Percentiles rank a stretch among this genome's conserved stretches.
Conservation (phyloP, 208 protist species). For the Leishmania gerbilli region DNA sequence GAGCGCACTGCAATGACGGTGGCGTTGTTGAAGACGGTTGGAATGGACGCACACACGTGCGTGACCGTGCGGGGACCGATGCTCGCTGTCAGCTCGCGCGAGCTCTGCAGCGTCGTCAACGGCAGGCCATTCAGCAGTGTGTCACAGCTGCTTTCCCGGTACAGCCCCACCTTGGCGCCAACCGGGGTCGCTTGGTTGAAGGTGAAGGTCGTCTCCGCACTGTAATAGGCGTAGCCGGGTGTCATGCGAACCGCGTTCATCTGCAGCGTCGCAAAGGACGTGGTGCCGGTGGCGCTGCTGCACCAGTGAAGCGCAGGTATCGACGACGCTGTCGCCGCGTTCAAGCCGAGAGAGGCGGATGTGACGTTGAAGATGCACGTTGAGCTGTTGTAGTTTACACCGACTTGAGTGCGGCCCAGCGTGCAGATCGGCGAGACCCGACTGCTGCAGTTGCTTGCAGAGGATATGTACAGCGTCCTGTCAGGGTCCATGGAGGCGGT, state of each 20-base stretch:
- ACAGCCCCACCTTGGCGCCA: conserved; percentile 49
- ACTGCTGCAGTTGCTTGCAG: conserved; percentile 21
- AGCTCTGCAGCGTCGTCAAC: conserved; percentile 10
- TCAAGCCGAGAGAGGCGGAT: conserved; percentile 23
- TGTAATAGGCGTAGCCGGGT: conserved; percentile 36
- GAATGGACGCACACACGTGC: conserved; percentile 44
- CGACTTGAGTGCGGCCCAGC: conserved; percentile 16
- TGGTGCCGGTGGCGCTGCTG: conserved; percentile 32
- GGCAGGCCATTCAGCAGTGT: conserved; percentile 6
- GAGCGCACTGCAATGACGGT: conserved; percentile 26
- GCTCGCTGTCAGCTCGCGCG: conserved; percentile 19
- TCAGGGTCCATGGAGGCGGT: conserved; percentile 23
- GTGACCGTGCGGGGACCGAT: conserved; percentile 25
- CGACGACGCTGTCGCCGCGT: conserved; percentile 16
- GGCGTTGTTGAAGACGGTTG: conserved; percentile 23
- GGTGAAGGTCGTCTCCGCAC: conserved; percentile 19
- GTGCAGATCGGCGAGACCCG: conserved; percentile 38
- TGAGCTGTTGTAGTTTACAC: conserved; percentile 32
- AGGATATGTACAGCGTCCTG: conserved; percentile 49
- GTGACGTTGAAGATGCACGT: conserved; percentile 59
- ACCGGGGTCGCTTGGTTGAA: conserved; percentile 48
- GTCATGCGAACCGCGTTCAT: conserved; percentile 35
- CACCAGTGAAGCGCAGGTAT: conserved; percentile 62
- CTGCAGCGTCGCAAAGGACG: conserved; percentile 28
- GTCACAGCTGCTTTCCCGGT: conserved; percentile 30